Evolutionary conservation across 352 stramenopile genomes (phyloP), one percentile per base, ranked within the genome.

Genomic region (Phytophthora ramorum): DNA sequence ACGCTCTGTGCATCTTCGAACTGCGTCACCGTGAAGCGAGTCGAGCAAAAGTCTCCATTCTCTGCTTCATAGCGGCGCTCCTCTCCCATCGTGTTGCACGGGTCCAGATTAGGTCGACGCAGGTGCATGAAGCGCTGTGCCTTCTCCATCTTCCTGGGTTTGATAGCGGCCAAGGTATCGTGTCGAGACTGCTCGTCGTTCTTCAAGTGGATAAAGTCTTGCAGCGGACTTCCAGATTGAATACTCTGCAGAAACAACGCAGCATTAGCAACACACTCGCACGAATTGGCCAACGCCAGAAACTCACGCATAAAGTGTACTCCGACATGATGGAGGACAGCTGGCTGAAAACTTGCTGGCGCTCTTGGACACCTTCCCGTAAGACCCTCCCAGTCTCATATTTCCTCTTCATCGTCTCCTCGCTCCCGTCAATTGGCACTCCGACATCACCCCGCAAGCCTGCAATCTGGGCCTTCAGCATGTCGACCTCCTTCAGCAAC

Each of bases 11-110:
- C 54, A n/a, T 65, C 69, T 14, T 72, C 48, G 26, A 90, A 89
- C 54, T 85, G 83, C 10, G 79, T 73, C 19, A 80, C 67, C 12
- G 80, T 76, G 46, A 87, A 90, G 40, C 76, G 77, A 2, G 78
- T 71, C 14, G 69, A 81, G 60, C 80, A 89, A 17, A 78, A 87
- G 37, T 90, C 78, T 8, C 83, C 78, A 2, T 62, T 61, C 4
- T 63, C 43, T 13, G 60, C 73, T 54, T 83, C 78, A 47, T 87
- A 91, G 6, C 75, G 65, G n/a, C 74, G 69, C 40, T 85, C 75
- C 16, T 78, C 69, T 17, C 65, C 55, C 34, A 82, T 68, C 1
- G 47, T 50, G 16, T 64, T 73, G 35, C 69, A 74, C 20, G 68
- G 71, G 19, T 73, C 55, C 3, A 79, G 46, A 3, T 58, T 32